phyloP scores from a whole-genome alignment of 176 grass and related monocot species.

The Aegilops bicornis region DNA sequence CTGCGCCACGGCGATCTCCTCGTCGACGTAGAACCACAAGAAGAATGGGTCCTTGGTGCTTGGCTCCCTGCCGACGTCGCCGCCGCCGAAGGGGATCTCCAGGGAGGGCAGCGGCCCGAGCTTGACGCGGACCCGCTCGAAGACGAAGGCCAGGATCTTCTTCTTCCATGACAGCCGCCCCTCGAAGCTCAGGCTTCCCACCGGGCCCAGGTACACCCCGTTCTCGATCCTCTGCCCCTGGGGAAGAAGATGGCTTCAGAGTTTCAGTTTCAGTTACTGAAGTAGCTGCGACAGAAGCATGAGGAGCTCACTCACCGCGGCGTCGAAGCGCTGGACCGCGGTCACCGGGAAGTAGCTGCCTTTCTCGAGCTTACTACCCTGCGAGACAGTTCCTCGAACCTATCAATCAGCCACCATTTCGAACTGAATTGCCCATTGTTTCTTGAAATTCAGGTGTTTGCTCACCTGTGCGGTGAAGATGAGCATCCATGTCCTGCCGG shows the following conservation, averaged over 20 bases:
- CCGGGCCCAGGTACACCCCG: constrained; percentile 71
- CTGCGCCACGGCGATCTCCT: constrained; percentile 88
- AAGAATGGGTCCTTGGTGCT: constrained; percentile 85
- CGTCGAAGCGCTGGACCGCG: constrained; percentile 86
- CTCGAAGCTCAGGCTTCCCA: constrained; percentile 71
- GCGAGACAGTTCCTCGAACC: not conserved
- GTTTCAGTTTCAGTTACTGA: too few species aligned
- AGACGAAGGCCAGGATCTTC: constrained; percentile 89
- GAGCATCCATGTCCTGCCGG: constrained; percentile 98
- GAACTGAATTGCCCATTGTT: too few species aligned
- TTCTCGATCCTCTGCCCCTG: constrained; percentile 89
- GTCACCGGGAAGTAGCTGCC: constrained; percentile 90
- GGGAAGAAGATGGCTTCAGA: not conserved
- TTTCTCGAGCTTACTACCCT: constrained; percentile 66
- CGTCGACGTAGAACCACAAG: constrained; percentile 89
- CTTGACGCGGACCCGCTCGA: constrained; percentile 65
- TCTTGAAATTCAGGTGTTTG: not conserved
- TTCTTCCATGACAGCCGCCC: constrained; percentile 87
- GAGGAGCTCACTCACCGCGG: too few species aligned
- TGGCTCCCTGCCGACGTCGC: constrained; percentile 47
- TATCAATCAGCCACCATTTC: too few species aligned
- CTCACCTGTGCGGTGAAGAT: constrained; percentile 83
- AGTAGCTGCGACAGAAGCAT: too few species aligned
- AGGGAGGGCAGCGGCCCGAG: constrained; percentile 67
- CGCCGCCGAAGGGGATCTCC: constrained; percentile 46